Conservation (phyloP, 306 rosid genomes). For the Purshia tridentata region DNA sequence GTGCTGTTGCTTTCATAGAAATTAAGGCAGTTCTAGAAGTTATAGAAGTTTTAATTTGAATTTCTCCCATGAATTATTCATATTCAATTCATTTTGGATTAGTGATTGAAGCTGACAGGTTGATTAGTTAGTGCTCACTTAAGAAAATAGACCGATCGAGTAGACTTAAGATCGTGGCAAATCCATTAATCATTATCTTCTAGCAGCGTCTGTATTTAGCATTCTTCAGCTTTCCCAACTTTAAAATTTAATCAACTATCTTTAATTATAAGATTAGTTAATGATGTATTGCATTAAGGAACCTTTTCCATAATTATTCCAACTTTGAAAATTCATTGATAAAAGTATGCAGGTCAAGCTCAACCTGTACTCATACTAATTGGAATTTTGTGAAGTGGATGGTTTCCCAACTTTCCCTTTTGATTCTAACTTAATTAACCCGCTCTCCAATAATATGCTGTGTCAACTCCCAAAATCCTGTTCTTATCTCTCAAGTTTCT, state of each 20-base stretch:
- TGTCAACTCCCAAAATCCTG: too few relatives aligned
- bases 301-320: too few relatives aligned
- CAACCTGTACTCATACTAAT: too few relatives aligned
- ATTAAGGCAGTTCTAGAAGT: neutral
- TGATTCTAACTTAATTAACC: too few relatives aligned
- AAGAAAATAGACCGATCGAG: neutral
- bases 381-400: too few relatives aligned
- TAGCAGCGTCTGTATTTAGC: neutral
- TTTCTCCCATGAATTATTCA: neutral
- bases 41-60: neutral
- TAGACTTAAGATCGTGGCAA: constrained; percentile 19
- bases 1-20: neutral
- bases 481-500: too few relatives aligned
- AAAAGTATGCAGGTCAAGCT: too few relatives aligned
- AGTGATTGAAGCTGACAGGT: neutral
- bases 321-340: too few relatives aligned
- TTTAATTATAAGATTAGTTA: too few relatives aligned
- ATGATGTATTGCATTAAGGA: too few relatives aligned
- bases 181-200: constrained; percentile 13
- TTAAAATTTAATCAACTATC: neutral
- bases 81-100: neutral
- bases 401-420: too few relatives aligned
- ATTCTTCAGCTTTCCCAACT: neutral
- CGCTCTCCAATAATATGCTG: too few relatives aligned
- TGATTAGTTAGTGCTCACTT: neutral